Evolutionary conservation across 805 yeast genomes (phyloP), one percentile per base, ranked within the genome.

Genomic region (Metschnikowia lochheadii): DNA sequence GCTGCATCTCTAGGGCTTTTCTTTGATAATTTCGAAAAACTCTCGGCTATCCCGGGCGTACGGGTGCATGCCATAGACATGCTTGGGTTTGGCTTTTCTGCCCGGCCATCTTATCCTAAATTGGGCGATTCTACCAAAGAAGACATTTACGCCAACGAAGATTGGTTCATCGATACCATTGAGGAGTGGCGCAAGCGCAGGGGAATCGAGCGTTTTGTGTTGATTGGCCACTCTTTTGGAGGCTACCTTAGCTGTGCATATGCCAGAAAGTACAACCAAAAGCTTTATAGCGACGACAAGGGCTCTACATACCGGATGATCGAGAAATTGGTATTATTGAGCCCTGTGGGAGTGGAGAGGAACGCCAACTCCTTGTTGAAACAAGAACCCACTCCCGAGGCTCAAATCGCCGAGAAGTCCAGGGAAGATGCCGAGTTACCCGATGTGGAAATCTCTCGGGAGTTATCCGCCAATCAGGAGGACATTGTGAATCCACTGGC

Each of bases 1-100:
- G 97, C 96, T 1, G 96, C 98, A 0, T 88, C 96, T 1, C 78
- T 90, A 13, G 92, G 95, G 23, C 83, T 89, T 49, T 92, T 82
- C 59, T 79, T 84, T 60, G 80, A 85, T 54, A 92, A 88, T 62
- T 80, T 88, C 56, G 79, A 78, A 42, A 58, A 49, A 29, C 64
- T 78, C 31, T 67, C 75, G 6, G 58, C 70, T 5, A 68, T 84
- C 8, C 80, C 81, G 1, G 84, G 86, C 3, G 72, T 76, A 13
- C 73, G 78, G 40, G 60, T 87, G 33, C 89, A 84, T 63, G 83
- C 89, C 0, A 71, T 87, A 20, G 96, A 87, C 61, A 64, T 85
- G 58, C 79, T 84, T 0, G 90, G 90, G 3, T 83, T 83, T 66
- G 92, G 92, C 1, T 68, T 84, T 8, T 83, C 90, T 0, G 74